Base-by-base conservation (phyloP, 2,329 filamentous ascomycete species). In the Ceratocystis cubensis region DNA sequence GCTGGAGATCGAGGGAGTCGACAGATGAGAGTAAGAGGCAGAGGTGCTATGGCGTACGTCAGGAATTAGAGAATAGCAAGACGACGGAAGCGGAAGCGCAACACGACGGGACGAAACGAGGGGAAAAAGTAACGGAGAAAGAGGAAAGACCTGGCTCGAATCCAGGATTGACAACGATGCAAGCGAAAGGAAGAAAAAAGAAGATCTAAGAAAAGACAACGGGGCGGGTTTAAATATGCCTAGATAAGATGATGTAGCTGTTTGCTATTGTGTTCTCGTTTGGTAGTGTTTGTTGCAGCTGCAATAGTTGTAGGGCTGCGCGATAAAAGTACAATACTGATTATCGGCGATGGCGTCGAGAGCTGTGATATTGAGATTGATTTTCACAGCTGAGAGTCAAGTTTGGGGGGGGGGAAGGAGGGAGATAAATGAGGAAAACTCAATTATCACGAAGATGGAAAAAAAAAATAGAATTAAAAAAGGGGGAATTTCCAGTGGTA, bases 41-140 rank as follows among this genome's bases (percentile, higher is more conserved):
- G 41, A 37, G 33, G 30, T 33, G 59, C 41, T 44, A 5, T n/a
- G 17, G 59, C 28, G 30, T n/a, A 33, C 25, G 59, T 33, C 15
- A 22, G 59, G 37, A 22, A 28, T 45, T 28, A 13, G 15, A 41
- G 37, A 41, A 41, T 59, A 59, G n/a, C 17, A 33, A 33, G 56
- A n/a, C 56, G 56, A 28, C 33, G 25, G 56, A 30, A 41, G 37
- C 37, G 37, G 37, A 41, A 41, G 37, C 37, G 37, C 37, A 46
- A 20, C 22, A 44, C 61, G 41, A 63, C 30, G 53, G 44, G 56
- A 25, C n/a, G 45, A 66, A 66, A 30, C 17, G 44, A 41, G 41
- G 37, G 17, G 20, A 50, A 25, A 62, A 37, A 53, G 5, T 1
- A 28, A 41, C 5, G 28, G 41, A 57, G 30, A 25, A 44, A 53